Percentiles rank a stretch among this genome's conserved stretches.
Evolutionary conservation across 768 basidiomycete genomes (phyloP).

Genomic region (Russula lepida): DNA sequence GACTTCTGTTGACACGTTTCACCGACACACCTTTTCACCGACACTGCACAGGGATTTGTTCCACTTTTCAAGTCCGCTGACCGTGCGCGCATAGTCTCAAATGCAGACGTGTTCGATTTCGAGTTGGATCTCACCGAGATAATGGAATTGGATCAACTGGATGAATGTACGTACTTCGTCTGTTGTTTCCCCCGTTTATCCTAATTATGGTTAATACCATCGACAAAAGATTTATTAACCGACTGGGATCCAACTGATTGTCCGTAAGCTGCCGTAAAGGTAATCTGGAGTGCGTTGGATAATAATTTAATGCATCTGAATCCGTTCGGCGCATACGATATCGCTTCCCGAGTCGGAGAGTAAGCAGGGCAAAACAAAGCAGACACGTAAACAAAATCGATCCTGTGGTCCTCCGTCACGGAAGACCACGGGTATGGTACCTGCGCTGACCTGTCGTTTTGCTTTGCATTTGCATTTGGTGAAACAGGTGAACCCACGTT

Average conservation of each 20-base stretch:
- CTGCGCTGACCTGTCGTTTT: not conserved
- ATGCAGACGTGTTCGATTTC: constrained; percentile 58
- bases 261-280: constrained; percentile 19
- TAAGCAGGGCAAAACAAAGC: not conserved
- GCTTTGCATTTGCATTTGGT: not conserved
- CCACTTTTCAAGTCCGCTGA: constrained; percentile 59
- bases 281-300: not conserved
- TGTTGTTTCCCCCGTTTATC: not conserved
- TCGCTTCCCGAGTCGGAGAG: not conserved
- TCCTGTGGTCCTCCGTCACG: not conserved
- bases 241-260: constrained; percentile 37
- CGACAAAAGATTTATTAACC: constrained; percentile 31
- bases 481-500: not conserved
- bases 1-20: not conserved
- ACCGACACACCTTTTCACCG: not conserved
- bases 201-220: not conserved
- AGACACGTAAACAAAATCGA: not conserved
- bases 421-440: not conserved
- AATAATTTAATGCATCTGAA: not conserved
- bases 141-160: constrained; percentile 39
- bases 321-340: not conserved
- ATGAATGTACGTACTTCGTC: constrained; percentile 38
- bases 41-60: constrained; percentile 39
- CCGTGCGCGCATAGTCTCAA: constrained; percentile 43
- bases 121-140: constrained; percentile 45